These are phyloP conservation scores for Metschnikowia chrysomelidarum DNA, from an alignment of 805 yeast genomes.

Conservation along the genomic window DNA sequence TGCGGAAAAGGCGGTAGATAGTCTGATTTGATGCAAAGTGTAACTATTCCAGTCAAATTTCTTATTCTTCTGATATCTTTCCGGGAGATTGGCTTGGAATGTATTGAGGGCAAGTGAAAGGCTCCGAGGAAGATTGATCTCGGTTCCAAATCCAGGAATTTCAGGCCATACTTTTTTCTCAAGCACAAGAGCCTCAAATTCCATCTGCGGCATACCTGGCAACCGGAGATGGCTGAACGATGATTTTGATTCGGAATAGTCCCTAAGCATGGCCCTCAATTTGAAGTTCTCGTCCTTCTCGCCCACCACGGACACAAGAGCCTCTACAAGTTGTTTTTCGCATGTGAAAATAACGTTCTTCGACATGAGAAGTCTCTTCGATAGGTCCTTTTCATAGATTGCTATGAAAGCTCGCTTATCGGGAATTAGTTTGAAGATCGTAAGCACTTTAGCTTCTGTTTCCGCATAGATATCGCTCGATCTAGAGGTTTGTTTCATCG, in stretches of 20 bases:
- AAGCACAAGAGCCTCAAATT: slow-evolving; percentile 32
- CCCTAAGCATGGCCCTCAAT: slow-evolving; percentile 35
- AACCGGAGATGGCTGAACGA: slow-evolving; percentile 13
- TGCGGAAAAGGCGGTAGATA: slow-evolving; percentile 30
- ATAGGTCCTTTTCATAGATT: slow-evolving; percentile 34
- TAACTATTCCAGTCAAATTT: slow-evolving; percentile 42
- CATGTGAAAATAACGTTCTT: slow-evolving; percentile 18
- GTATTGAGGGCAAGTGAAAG: slow-evolving; percentile 20
- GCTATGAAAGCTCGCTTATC: slow-evolving; percentile 34
- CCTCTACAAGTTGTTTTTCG: slow-evolving; percentile 26
- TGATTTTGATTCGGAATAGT: slow-evolving; percentile 23
- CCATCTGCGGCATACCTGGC: slow-evolving; percentile 11
- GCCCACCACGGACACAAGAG: slow-evolving; percentile 29
- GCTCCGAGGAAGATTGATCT: slow-evolving; percentile 24
- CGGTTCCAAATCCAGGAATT: slow-evolving; percentile 25
- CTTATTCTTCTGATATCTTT: slow-evolving; percentile 23
- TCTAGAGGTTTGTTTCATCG: slow-evolving; percentile 22
- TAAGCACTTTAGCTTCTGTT: slow-evolving; percentile 21
- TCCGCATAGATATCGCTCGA: slow-evolving; percentile 15
- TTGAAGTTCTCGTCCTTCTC: slow-evolving; percentile 29
- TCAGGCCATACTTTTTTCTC: slow-evolving; percentile 42
- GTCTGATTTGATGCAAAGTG: slow-evolving; percentile 39
- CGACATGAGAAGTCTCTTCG: slow-evolving; percentile 33
- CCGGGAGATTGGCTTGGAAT: slow-evolving; percentile 23
- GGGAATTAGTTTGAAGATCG: slow-evolving; percentile 32